phyloP scores from a whole-genome alignment of 768 basidiomycete species.

The Antrodiella citrinella region DNA sequence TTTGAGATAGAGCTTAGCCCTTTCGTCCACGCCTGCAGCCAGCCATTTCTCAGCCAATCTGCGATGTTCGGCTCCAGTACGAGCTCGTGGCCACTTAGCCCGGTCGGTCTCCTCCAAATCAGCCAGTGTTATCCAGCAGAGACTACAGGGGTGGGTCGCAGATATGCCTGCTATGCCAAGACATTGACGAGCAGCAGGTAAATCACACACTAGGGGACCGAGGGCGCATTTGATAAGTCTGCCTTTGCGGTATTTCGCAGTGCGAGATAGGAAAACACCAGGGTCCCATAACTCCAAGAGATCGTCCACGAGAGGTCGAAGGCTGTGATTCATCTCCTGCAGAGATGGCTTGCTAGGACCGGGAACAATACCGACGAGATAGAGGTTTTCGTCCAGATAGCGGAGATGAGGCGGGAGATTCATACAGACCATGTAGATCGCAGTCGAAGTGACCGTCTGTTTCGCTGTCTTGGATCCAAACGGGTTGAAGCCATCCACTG shows the following conservation, averaged over 20 bases:
- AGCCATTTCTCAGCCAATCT: not conserved
- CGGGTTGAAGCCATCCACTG: conserved; percentile 14
- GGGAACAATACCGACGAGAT: conserved; percentile 29
- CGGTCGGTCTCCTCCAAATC: not conserved
- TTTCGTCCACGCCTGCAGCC: not conserved
- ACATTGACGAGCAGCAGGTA: conserved; percentile 11
- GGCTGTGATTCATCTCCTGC: conserved; percentile 26
- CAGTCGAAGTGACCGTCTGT: conserved; percentile 3
- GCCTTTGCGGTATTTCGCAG: conserved; percentile 18
- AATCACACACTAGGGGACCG: conserved; percentile 24
- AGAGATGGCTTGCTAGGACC: conserved; percentile 28
- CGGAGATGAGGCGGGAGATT: conserved; percentile 13
- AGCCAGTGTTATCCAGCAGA: not conserved
- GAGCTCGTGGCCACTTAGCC: not conserved
- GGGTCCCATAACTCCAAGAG: conserved; percentile 23
- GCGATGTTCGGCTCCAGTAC: not conserved
- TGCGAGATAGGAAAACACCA: conserved; percentile 22
- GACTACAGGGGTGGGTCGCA: conserved; percentile 3
- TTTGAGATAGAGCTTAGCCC: not conserved
- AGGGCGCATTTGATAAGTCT: conserved; percentile 20
- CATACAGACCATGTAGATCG: conserved; percentile 13
- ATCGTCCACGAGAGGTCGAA: conserved; percentile 27
- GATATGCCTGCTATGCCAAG: not conserved
- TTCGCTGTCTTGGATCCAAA: conserved; percentile 9
- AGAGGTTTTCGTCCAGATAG: conserved; percentile 25